Percentiles rank a stretch among this genome's conserved stretches.
These are phyloP conservation scores for Syzygium jambos DNA, from an alignment of 345 rosid genomes.

Conservation along the genomic window DNA sequence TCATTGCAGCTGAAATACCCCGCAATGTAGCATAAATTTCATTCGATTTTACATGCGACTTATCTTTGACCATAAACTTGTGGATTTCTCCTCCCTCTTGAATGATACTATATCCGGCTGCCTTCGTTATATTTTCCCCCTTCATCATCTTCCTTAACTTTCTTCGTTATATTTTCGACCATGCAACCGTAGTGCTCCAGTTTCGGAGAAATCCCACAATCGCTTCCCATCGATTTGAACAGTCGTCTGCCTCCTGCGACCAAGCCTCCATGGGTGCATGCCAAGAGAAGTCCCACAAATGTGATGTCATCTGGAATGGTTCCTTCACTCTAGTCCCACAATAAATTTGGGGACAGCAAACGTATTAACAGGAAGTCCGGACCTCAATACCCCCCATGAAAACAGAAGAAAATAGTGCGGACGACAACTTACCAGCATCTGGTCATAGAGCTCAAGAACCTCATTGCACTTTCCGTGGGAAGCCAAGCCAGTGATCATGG, in stretches of 20 bases:
- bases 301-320: slow-evolving; percentile 57
- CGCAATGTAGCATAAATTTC: slow-evolving; percentile 42
- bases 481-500: slow-evolving; percentile 75
- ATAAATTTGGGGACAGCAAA: neutral
- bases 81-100: slow-evolving; percentile 54
- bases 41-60: slow-evolving; percentile 38
- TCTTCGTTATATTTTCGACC: slow-evolving; percentile 56
- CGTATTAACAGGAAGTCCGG: neutral
- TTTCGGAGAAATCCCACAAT: slow-evolving; percentile 34
- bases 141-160: slow-evolving; percentile 67
- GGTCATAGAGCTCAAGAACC: slow-evolving; percentile 46
- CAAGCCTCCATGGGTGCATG: slow-evolving; percentile 84
- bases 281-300: slow-evolving; percentile 64
- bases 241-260: slow-evolving; percentile 35
- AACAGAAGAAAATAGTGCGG: neutral
- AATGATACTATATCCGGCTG: slow-evolving; percentile 69
- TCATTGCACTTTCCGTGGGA: slow-evolving; percentile 54
- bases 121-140: slow-evolving; percentile 41
- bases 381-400: neutral
- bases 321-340: neutral
- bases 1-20: slow-evolving; percentile 26
- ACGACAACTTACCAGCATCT: slow-evolving; percentile 47
- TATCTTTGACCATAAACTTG: slow-evolving; percentile 63
- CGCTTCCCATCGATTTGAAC: slow-evolving; percentile 44
- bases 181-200: slow-evolving; percentile 82